Conservation (phyloP, 2,329 filamentous ascomycete species). For the Pseudocercospora pini-densiflorae region DNA sequence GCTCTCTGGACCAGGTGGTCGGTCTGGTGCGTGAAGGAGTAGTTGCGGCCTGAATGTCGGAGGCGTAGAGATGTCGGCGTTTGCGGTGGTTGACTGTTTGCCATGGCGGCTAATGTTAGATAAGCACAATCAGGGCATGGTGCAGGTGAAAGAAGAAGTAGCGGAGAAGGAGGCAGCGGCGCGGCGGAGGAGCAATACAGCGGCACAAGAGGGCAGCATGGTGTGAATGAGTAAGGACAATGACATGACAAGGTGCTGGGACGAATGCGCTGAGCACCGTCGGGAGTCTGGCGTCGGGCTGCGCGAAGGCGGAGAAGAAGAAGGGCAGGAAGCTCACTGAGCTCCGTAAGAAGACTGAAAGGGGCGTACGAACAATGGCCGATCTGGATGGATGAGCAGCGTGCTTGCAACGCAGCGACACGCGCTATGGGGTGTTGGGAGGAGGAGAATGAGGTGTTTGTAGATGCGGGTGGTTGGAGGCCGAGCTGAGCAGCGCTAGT, state of each 20-base stretch:
- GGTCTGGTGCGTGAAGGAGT: neutral
- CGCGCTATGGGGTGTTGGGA: neutral
- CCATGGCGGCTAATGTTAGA: conserved; percentile 35
- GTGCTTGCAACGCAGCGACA: conserved; percentile 6
- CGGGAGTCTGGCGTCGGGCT: neutral
- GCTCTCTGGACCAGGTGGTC: neutral
- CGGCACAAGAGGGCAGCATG: conserved; percentile 20
- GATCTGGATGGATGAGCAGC: conserved; percentile 24
- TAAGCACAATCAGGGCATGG: conserved; percentile 25
- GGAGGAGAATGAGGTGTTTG: conserved; percentile 12
- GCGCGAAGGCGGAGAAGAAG: conserved; percentile 20
- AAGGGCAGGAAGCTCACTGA: conserved; percentile 19
- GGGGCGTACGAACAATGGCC: conserved; percentile 36
- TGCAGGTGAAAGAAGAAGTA: conserved; percentile 29
- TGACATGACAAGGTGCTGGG: conserved; percentile 7
- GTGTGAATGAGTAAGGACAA: neutral
- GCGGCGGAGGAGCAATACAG: conserved; percentile 28
- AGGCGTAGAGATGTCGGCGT: neutral
- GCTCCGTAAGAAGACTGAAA: conserved; percentile 25
- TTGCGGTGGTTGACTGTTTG: conserved; percentile 32
- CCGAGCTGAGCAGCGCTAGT: neutral
- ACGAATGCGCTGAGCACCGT: conserved; percentile 5
- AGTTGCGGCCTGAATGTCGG: neutral
- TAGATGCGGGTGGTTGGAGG: neutral
- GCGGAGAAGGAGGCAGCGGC: conserved; percentile 32